phyloP scores from a whole-genome alignment of 2,329 filamentous ascomycete genomes.

The Drechslerella stenobrocha region DNA sequence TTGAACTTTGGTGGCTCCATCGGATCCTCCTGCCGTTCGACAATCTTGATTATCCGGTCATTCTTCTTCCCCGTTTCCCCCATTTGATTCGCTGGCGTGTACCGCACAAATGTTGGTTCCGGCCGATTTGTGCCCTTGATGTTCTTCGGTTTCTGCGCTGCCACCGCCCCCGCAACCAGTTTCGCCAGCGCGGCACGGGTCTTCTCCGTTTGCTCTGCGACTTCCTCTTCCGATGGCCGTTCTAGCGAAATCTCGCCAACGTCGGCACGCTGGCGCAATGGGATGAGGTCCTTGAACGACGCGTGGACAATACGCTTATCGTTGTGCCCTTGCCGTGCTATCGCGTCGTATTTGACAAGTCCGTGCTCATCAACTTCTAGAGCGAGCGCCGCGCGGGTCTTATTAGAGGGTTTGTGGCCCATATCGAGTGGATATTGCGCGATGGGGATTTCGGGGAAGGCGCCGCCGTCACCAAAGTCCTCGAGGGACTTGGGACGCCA shows the following conservation, averaged over 20 bases:
- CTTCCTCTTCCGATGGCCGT: conserved; percentile 79
- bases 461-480: conserved; percentile 94
- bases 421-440: conserved; percentile 96
- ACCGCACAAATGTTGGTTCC: conserved; percentile 90
- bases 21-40: conserved; percentile 87
- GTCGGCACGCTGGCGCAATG: conserved; percentile 86
- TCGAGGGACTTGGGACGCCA: conserved; percentile 88
- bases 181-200: conserved; percentile 83
- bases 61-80: conserved; percentile 82
- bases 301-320: conserved; percentile 85
- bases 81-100: conserved; percentile 97
- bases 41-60: conserved; percentile 97
- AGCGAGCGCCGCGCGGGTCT: conserved; percentile 69
- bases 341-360: conserved; percentile 94
- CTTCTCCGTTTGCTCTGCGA: conserved; percentile 79
- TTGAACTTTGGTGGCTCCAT: conserved; percentile 99
- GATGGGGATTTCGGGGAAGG: conserved; percentile 89
- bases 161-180: conserved; percentile 80
- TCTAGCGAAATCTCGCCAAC: conserved; percentile 87
- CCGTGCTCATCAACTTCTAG: conserved; percentile 88
- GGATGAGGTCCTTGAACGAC: conserved; percentile 95
- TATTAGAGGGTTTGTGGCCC: conserved; percentile 78
- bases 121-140: conserved; percentile 77
- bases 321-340: conserved; percentile 83
- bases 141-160: conserved; percentile 94